Base-by-base conservation (phyloP, 169 alveolate genomes). In the Plasmodium gonderi region DNA sequence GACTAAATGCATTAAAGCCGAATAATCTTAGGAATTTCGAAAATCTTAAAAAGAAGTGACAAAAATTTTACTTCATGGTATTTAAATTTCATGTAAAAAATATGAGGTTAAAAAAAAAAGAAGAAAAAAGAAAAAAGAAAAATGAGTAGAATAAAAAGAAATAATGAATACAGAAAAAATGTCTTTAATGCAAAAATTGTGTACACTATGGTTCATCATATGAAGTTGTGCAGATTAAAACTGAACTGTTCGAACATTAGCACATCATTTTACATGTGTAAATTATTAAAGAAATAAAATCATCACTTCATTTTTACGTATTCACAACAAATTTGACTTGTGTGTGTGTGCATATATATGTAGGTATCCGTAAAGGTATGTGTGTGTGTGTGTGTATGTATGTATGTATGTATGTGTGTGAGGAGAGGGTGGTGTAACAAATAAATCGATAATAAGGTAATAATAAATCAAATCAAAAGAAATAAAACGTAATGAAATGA, bases 151-250 rank as follows among this genome's bases (percentile, higher is more conserved):
- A 51, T 75, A 75, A 26, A 75, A 44, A 44, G 67, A 75, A 75
- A 23, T 17, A 31, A 8, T 75, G 11, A 44, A 75, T 17, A 75
- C 31, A 45, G 36, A 44, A 75, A 42, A 38, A 38, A 42, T 40
- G 51, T 75, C 82, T 75, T 75, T 44, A 33, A 75, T 40, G 54
- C 82, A 75, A 6, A 75, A 47, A 11, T 42, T 42, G 49, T 12
- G 64, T 31, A 26, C 12, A 36, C n/a, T 44, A 38, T 72, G 31
- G 11, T 72, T 36, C 14, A 23, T 54, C 72, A 54, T 26, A 20
- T 54, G 23, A 54, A 54, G 72, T 54, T 33, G 72, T 33, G 36
- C 72, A 54, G 72, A 14, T 54, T n/a, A 33, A 26, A 54, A 54
- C 72, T 54, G n/a, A 11, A 12, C 72, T 51, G 72, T 11, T 3